Percentiles rank a stretch among this genome's conserved stretches.
Conservation (phyloP, 805 yeast species). For the Myxozyma geophila region DNA sequence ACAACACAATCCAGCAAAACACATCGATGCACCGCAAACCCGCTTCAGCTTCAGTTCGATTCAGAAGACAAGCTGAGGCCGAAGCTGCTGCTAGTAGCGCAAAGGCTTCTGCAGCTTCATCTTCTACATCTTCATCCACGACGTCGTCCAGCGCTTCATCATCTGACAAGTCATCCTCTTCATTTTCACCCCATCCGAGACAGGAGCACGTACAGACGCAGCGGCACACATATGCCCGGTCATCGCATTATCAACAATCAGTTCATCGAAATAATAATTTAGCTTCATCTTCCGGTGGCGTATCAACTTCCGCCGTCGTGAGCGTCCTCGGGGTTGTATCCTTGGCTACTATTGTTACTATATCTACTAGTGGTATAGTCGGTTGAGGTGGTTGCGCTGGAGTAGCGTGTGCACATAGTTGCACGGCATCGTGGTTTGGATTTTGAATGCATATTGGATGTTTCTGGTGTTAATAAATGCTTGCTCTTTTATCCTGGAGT, state of each 20-base stretch:
- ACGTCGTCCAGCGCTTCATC: not conserved
- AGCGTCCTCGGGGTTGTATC: conserved; percentile 13
- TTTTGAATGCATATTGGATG: no score
- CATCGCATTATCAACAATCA: not conserved
- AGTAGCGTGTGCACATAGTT: not conserved
- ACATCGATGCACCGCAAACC: not conserved
- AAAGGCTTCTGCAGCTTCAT: not conserved
- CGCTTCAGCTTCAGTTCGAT: not conserved
- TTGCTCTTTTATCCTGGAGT: no score
- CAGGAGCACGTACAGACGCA: not conserved
- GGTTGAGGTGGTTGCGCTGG: not conserved
- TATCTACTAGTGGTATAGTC: conserved; percentile 5
- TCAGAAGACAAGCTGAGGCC: not conserved
- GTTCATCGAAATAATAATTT: not conserved
- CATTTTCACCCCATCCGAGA: conserved; percentile 1
- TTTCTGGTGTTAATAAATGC: no score
- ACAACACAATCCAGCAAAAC: not conserved
- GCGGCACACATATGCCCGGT: conserved; percentile 5
- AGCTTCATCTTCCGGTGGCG: not conserved
- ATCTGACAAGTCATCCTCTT: not conserved
- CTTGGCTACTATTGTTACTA: not conserved
- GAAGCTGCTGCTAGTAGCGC: not conserved
- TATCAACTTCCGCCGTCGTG: not conserved
- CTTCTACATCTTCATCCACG: not conserved
- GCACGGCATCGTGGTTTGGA: not conserved